Base-by-base conservation (phyloP, 164 flowering plant genomes). In the Berberis thunbergii region DNA sequence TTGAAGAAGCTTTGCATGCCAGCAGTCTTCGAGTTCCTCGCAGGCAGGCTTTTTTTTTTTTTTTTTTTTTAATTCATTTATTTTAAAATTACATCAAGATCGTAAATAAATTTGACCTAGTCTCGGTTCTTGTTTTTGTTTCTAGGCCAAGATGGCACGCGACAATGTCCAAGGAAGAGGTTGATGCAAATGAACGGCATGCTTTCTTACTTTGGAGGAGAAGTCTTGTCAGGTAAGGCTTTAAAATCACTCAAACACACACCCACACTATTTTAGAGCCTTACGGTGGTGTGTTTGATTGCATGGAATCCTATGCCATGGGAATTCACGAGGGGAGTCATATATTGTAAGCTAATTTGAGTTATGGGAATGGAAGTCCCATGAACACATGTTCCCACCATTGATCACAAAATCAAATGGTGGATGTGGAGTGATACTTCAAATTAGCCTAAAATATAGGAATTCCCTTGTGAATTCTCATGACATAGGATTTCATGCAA, bases 21-120 rank as follows among this genome's bases (percentile, higher is more conserved):
- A 70, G 87, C 70, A 91, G 91, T 72, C 91, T 94, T 45, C 81
- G 80, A 65, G 84, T 94, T 69, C 99, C 99, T 40, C 95, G 97
- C 67, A 90, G 98, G 98, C 57, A 64, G 26, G 26, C 26, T 26
- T 26, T 64, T 60, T 54, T 41, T 46, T 46, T 26, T 26, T 64
- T 60, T 54, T 41, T 46, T 46, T 46, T 46, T 46, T 4, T 46
- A 4, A 46, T 4, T 46, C 8, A 4, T 46, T 46, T 46, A 46
- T 8, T 46, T 4, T 46, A 8, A 8, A 4, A 8, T 46, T 4
- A 4, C 4, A 46, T 4, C 8, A 46, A 8, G 49, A 46, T 4
- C 8, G 49, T 26, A 26, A 26, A 26, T 26, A 26, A 26, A 26
- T 26, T 26, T 26, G 26, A 26, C 26, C 26, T 26, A 26, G 26